These are phyloP conservation scores for Zymoseptoria pseudotritici DNA, from an alignment of 2,329 filamentous ascomycete genomes.

Conservation along the genomic window DNA sequence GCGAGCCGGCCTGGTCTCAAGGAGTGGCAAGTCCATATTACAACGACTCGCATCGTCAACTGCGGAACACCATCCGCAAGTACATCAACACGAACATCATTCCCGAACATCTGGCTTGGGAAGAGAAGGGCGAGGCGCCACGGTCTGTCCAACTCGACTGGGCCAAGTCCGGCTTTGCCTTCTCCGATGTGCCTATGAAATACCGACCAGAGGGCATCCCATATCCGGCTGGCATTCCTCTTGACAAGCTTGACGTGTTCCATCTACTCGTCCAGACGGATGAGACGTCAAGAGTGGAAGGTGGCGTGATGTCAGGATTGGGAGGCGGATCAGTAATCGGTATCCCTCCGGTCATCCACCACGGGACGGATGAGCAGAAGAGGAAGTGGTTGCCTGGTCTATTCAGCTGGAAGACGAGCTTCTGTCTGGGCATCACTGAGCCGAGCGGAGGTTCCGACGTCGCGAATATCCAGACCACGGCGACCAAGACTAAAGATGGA, in stretches of 20 bases:
- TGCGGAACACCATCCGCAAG: slow-evolving; percentile 49
- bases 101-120: slow-evolving; percentile 56
- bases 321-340: slow-evolving; percentile 57
- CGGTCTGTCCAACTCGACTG: slow-evolving; percentile 37
- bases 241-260: slow-evolving; percentile 49
- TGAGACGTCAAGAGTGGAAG: slow-evolving; percentile 27
- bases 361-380: slow-evolving; percentile 55
- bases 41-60: slow-evolving; percentile 51
- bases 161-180: slow-evolving; percentile 36
- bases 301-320: slow-evolving; percentile 52
- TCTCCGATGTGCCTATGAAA: slow-evolving; percentile 38
- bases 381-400: slow-evolving; percentile 52
- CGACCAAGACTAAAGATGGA: slow-evolving; percentile 37
- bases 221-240: slow-evolving; percentile 40
- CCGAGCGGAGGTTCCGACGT: slow-evolving; percentile 57
- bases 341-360: slow-evolving; percentile 55
- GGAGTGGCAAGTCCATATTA: slow-evolving; percentile 54
- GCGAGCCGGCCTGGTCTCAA: slow-evolving; percentile 41
- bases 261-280: slow-evolving; percentile 36
- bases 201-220: slow-evolving; percentile 36
- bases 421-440: slow-evolving; percentile 60
- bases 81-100: slow-evolving; percentile 54
- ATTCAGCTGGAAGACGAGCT: slow-evolving; percentile 51
- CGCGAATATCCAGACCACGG: slow-evolving; percentile 55
- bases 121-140: slow-evolving; percentile 43